A percentile compares a stretch with the other conserved stretches of the same genome.
Conservation (phyloP, 441 rosid genomes). For the Capsella rubella region DNA sequence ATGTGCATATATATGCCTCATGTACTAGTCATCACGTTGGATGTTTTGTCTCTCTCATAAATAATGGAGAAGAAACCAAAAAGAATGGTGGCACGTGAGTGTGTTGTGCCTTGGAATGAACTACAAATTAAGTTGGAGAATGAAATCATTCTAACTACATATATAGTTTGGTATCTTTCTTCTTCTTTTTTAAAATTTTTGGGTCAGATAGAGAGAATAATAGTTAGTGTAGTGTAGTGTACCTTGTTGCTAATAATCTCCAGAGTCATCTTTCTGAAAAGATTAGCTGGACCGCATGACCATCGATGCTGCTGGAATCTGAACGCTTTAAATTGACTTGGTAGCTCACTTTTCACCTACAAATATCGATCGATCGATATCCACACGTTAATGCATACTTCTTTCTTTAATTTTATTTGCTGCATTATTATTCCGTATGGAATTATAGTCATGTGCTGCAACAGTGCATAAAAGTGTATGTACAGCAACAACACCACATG, state of each 20-base stretch:
- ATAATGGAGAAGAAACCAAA: neutral
- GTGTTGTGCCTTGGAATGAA: neutral
- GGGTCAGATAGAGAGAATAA: no score
- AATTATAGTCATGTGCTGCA: constrained; percentile 7
- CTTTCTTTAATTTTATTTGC: neutral
- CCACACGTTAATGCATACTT: neutral
- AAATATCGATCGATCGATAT: neutral
- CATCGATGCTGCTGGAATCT: constrained; percentile 64
- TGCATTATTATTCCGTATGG: neutral
- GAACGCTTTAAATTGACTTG: constrained; percentile 63
- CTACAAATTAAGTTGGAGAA: neutral
- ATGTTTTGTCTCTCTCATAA: constrained; percentile 11
- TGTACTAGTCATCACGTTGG: neutral
- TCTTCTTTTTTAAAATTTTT: neutral
- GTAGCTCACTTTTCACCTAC: constrained; percentile 62
- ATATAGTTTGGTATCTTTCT: neutral
- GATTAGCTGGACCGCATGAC: constrained; percentile 72
- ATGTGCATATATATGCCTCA: neutral
- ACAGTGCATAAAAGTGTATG: constrained; percentile 29
- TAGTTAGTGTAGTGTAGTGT: neutral
- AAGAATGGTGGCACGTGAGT: constrained; percentile 8
- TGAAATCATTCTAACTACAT: neutral
- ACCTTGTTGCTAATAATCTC: constrained; percentile 57
- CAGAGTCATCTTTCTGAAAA: constrained; percentile 52
- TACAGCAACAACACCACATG: constrained; percentile 41